phyloP scores from a whole-genome alignment of 2,329 filamentous ascomycete genomes.

The Talaromyces sp. region DNA sequence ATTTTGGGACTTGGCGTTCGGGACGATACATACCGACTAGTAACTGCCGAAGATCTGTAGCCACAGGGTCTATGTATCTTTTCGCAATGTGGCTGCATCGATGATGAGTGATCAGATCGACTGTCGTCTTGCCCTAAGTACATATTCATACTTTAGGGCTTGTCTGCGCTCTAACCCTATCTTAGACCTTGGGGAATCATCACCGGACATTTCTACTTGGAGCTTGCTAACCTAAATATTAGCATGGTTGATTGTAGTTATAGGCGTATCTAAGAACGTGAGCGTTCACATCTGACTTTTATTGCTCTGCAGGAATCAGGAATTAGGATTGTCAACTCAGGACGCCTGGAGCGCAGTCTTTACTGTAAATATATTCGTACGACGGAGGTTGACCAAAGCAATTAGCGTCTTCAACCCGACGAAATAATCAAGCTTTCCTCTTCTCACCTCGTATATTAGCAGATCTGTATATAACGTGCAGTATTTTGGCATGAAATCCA shows the following conservation, averaged over 20 bases:
- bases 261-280: too few species aligned
- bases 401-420: too few species aligned
- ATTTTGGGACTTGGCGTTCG: background rate
- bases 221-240: background rate
- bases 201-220: too few species aligned
- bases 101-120: background rate
- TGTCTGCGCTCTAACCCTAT: background rate
- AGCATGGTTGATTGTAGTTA: background rate
- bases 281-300: too few species aligned
- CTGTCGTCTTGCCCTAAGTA: background rate
- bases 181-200: too few species aligned
- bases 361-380: too few species aligned
- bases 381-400: too few species aligned
- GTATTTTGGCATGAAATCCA: background rate
- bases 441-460: too few species aligned
- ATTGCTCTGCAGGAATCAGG: too few species aligned
- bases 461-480: background rate
- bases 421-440: too few species aligned
- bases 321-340: too few species aligned
- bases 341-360: too few species aligned
- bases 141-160: background rate
- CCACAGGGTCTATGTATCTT: background rate
- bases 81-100: background rate
- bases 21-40: background rate
- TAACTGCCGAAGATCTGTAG: background rate